These are phyloP conservation scores for Fusarium sambucinum DNA, from an alignment of 2,329 filamentous ascomycete species.

Conservation along the genomic window DNA sequence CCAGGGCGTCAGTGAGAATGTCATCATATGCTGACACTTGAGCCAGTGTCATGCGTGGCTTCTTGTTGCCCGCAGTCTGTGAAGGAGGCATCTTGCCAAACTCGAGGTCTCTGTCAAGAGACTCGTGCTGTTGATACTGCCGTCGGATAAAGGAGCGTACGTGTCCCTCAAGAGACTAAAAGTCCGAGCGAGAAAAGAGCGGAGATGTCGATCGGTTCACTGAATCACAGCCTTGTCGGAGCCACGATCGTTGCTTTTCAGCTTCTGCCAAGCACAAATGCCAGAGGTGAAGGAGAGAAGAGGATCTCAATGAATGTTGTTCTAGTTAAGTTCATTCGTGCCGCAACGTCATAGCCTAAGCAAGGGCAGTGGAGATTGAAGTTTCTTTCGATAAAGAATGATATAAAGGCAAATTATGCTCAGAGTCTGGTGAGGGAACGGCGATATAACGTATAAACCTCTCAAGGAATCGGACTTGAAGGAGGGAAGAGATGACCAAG, in stretches of 20 bases:
- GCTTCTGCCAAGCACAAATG: conserved; percentile 4
- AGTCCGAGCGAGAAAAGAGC: conserved; percentile 32
- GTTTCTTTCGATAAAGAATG: conserved; percentile 28
- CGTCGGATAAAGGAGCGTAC: conserved; percentile 40
- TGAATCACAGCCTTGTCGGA: conserved; percentile 1
- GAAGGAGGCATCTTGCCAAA: conserved; percentile 53
- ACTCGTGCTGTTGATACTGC: conserved; percentile 2
- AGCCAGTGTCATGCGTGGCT: conserved; percentile 82
- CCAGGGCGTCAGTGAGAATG: conserved; percentile 91
- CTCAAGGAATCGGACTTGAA: conserved; percentile 40
- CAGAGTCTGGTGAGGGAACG: conserved; percentile 27
- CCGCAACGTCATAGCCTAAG: conserved; percentile 47
- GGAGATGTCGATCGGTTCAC: conserved; percentile 20
- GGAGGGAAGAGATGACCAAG: conserved; percentile 45
- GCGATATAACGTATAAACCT: conserved; percentile 8
- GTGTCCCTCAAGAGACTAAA: conserved; percentile 32
- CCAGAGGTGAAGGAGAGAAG: conserved; percentile 20
- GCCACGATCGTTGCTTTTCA: background rate
- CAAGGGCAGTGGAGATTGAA: conserved; percentile 26
- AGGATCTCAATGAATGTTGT: conserved; percentile 28
- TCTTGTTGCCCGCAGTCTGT: conserved; percentile 61
- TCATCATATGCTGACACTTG: conserved; percentile 96
- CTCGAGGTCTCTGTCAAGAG: background rate
- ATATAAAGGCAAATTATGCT: conserved; percentile 31
- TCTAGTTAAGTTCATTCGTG: conserved; percentile 43